Conservation (phyloP, 176 grass and related monocot genomes). For the Paspalum notatum region DNA sequence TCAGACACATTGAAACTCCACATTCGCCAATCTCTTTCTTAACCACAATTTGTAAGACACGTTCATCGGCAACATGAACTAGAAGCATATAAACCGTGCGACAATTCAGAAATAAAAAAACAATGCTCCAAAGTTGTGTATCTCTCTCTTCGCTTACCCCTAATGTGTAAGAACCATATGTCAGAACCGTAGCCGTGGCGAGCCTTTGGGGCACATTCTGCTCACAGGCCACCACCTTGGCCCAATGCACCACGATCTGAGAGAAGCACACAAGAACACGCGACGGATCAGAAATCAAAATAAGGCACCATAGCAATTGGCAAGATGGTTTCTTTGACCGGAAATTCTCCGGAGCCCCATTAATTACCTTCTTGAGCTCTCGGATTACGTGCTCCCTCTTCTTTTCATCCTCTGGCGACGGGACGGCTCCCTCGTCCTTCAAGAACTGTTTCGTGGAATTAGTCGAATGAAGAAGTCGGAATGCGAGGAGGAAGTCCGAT, state of each 20-base stretch:
- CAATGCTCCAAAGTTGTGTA: neutral
- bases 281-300: neutral
- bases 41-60: slow-evolving; percentile 54
- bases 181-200: slow-evolving; percentile 50
- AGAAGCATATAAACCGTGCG: neutral
- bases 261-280: neutral
- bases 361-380: slow-evolving; percentile 70
- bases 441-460: slow-evolving; percentile 37
- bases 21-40: neutral
- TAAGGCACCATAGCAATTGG: neutral
- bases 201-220: slow-evolving; percentile 31
- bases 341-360: no score
- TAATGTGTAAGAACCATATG: slow-evolving; percentile 72
- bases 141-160: slow-evolving; percentile 50
- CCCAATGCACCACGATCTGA: slow-evolving; percentile 69
- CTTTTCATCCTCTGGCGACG: slow-evolving; percentile 54
- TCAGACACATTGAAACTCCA: neutral
- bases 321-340: neutral
- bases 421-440: slow-evolving; percentile 44
- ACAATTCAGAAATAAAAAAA: neutral
- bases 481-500: neutral
- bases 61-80: neutral
- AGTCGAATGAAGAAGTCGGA: neutral
- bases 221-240: slow-evolving; percentile 52
- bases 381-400: slow-evolving; percentile 58